phyloP scores from a whole-genome alignment of 139 green algal genomes.

The Mychonastes homosphaera region DNA sequence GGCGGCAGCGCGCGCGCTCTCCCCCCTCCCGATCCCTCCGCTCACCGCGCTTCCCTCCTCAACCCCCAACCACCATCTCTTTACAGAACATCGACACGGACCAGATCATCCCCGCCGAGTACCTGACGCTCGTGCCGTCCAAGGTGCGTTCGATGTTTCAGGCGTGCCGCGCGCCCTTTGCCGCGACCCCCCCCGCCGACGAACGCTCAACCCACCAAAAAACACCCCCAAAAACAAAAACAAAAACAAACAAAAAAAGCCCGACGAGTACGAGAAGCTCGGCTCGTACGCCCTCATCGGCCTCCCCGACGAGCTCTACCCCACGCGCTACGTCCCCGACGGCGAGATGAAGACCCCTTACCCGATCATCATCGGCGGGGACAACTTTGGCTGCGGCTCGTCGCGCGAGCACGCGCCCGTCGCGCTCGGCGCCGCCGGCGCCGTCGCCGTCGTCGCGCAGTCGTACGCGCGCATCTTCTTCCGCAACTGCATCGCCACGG shows the following conservation, averaged over 20 bases:
- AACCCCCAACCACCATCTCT: too few species aligned
- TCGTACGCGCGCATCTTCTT: constrained; percentile 96
- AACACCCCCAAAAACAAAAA: not conserved
- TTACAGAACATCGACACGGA: constrained; percentile 95
- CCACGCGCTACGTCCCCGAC: constrained; percentile 50
- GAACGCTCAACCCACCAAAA: not conserved
- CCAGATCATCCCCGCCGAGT: constrained; percentile 95
- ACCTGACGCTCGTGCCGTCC: constrained; percentile 86
- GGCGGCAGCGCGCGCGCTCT: too few species aligned
- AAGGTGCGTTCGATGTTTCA: constrained; percentile 48
- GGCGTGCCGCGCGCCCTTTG: not conserved
- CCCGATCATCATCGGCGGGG: constrained; percentile 77
- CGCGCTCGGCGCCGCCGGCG: constrained; percentile 70
- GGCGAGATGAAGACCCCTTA: constrained; percentile 88
- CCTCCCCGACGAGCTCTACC: constrained; percentile 70
- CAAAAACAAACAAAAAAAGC: constrained; percentile 34
- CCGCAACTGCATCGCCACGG: constrained; percentile 89
- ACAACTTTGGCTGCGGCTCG: constrained; percentile 92
- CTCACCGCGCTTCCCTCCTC: too few species aligned
- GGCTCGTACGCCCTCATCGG: constrained; percentile 85
- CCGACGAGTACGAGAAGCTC: constrained; percentile 96
- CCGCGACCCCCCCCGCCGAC: not conserved
- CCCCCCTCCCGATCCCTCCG: too few species aligned
- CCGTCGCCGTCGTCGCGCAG: constrained; percentile 68
- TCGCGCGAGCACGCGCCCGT: constrained; percentile 89